Base-by-base conservation (phyloP, 148 eudicot genomes). In the Fagopyrum tataricum region DNA sequence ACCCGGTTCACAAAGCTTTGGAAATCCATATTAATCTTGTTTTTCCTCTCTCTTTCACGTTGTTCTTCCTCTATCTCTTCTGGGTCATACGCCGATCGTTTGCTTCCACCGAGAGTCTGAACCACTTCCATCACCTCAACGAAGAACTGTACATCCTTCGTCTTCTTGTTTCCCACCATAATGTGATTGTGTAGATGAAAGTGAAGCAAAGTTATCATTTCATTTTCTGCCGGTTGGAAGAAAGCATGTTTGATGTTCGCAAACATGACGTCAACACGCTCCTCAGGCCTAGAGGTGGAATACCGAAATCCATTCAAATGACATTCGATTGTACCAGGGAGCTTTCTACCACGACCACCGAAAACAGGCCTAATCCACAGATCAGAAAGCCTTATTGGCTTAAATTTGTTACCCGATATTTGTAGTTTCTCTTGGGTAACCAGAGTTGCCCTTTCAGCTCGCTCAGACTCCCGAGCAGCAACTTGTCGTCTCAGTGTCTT, bases 61-160 rank as follows among this genome's bases (percentile, higher is more conserved):
- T 94, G 98, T 73, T 94, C 98, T 78, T 94, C 98, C 84, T 94
- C 98, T 12, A 94, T 89, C 83, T 94, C 97, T 78, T 94, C 98
- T 4, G 98, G 98, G 76, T 94, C 98, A 76, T 94, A 94, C 2
- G 96, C 88, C 62, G 98, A 94, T 79, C 97, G 81, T 78, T 84
- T 89, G 40, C 93, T 90, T 62, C 98, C 96, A 66, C 98, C 98
- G 26, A 94, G 77, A 31, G 89, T 91, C 71, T 94, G 98, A 46
- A 94, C 98, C 75, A 88, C 86, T 74, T 94, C 98, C 98, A 94
- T 94, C 74, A 94, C 98, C 81, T 94, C 98, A 70, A 84, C 85
- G 78, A 87, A 94, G 71, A 94, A 91, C 75, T 94, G 98, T 2
- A 91, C 98, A 84, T 94, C 98, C 82, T 94, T 94, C 67, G 91